Conservation (phyloP, 305 asterid species). For the Plantago coronopus region DNA sequence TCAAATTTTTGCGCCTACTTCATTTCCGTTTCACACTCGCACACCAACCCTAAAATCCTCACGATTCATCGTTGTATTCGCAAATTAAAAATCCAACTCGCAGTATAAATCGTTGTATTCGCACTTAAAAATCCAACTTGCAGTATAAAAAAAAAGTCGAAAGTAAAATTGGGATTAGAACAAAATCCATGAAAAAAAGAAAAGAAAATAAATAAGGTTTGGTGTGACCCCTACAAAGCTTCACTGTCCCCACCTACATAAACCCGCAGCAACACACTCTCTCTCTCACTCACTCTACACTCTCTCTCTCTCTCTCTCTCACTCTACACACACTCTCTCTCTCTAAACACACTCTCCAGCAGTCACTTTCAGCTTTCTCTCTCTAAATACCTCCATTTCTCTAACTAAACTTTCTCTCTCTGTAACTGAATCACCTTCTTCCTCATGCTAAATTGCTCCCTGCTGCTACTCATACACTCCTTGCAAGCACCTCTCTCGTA, state of each 20-base stretch:
- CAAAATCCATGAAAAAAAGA: too few species aligned
- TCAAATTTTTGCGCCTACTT: too few species aligned
- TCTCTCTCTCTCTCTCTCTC: slow-evolving; percentile 20
- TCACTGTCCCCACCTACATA: slow-evolving; percentile 2
- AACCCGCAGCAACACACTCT: slow-evolving; percentile 1
- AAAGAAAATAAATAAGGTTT: too few species aligned
- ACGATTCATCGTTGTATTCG: too few species aligned
- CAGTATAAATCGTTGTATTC: too few species aligned
- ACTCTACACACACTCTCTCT: slow-evolving; percentile 23
- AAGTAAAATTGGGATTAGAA: not conserved
- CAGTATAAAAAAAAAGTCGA: not conserved
- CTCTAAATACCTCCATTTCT: slow-evolving; percentile 25
- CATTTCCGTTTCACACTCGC: too few species aligned
- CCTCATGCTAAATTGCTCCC: slow-evolving; percentile 20
- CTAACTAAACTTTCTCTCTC: slow-evolving; percentile 27
- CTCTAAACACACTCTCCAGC: slow-evolving; percentile 25
- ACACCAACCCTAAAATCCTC: too few species aligned
- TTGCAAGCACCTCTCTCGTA: not conserved
- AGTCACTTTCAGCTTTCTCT: slow-evolving; percentile 25
- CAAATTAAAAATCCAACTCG: too few species aligned
- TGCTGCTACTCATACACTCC: not conserved
- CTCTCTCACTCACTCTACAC: slow-evolving; percentile 13
- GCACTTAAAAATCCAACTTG: too few species aligned
- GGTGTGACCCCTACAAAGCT: not conserved
- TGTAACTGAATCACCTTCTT: slow-evolving; percentile 19